Evolutionary conservation across 768 basidiomycete genomes (phyloP).

Genomic region (Lactarius hatsudake): DNA sequence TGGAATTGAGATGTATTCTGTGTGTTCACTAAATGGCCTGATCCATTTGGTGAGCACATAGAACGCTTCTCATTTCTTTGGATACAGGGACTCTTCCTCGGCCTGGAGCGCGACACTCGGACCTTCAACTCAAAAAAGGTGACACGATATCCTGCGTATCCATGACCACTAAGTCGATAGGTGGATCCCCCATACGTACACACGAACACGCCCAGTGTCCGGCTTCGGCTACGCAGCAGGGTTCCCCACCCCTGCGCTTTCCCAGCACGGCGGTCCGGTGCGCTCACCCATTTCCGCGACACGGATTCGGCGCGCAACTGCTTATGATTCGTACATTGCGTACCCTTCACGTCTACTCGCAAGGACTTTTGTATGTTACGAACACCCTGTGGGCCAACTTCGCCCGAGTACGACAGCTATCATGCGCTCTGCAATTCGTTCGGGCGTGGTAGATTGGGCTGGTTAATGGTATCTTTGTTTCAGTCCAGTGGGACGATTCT

Average conservation of each 20-base stretch:
- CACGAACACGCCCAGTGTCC: no score
- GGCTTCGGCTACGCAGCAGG: no score
- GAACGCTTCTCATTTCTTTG: background rate
- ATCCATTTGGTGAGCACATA: background rate
- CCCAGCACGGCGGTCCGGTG: background rate
- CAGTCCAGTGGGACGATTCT: slow-evolving; percentile 22
- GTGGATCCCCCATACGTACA: slow-evolving; percentile 7
- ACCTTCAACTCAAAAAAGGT: slow-evolving; percentile 6
- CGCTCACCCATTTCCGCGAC: background rate
- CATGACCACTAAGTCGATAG: slow-evolving; percentile 18
- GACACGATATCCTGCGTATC: slow-evolving; percentile 7
- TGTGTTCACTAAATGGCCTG: background rate
- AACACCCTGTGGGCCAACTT: slow-evolving; percentile 18
- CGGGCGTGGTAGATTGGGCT: background rate
- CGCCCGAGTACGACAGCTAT: slow-evolving; percentile 5
- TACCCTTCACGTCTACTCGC: slow-evolving; percentile 17
- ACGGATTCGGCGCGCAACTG: background rate
- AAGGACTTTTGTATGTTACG: slow-evolving; percentile 20
- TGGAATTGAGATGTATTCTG: background rate
- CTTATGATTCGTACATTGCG: slow-evolving; percentile 14
- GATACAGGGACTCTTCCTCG: slow-evolving; percentile 8
- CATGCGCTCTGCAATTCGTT: slow-evolving; percentile 3
- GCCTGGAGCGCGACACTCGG: background rate
- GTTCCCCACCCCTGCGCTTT: background rate
- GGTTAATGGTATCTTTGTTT: background rate